Conservation (phyloP, 345 rosid species). For the Camelina laxa region DNA sequence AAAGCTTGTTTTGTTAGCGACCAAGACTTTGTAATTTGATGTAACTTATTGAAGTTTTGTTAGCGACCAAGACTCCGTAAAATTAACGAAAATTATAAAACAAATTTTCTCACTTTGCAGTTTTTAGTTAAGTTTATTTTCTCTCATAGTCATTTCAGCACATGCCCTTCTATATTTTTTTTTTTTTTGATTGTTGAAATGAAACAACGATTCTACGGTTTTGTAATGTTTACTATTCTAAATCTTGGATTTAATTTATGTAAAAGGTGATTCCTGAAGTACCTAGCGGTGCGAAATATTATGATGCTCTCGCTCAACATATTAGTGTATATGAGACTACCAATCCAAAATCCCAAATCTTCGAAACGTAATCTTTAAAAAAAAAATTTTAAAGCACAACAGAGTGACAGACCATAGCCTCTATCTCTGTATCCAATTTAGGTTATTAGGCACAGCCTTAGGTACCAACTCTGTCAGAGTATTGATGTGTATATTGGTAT, state of each 20-base stretch:
- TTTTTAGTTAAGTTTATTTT: neutral
- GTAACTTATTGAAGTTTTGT: neutral
- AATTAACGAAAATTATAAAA: neutral
- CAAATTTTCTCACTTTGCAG: neutral
- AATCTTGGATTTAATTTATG: neutral
- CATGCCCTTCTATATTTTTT: neutral
- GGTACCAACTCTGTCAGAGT: constrained; percentile 6
- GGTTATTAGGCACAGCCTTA: constrained; percentile 27
- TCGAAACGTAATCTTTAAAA: neutral
- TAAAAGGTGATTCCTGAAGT: neutral
- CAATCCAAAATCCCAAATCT: constrained; percentile 3
- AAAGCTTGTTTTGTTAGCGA: neutral
- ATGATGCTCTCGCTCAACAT: neutral
- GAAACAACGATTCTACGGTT: neutral
- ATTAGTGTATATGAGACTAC: neutral
- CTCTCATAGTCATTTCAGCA: neutral
- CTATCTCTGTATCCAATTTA: neutral
- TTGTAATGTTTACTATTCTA: neutral
- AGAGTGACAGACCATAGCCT: neutral
- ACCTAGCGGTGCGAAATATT: neutral
- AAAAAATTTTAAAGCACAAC: too few relatives aligned
- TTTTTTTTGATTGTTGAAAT: neutral
- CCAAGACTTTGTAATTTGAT: neutral
- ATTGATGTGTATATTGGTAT: constrained; percentile 21
- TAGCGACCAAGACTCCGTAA: neutral